These are phyloP conservation scores for Phytophthora pinifolia DNA, from an alignment of 352 stramenopile genomes.

Conservation along the genomic window DNA sequence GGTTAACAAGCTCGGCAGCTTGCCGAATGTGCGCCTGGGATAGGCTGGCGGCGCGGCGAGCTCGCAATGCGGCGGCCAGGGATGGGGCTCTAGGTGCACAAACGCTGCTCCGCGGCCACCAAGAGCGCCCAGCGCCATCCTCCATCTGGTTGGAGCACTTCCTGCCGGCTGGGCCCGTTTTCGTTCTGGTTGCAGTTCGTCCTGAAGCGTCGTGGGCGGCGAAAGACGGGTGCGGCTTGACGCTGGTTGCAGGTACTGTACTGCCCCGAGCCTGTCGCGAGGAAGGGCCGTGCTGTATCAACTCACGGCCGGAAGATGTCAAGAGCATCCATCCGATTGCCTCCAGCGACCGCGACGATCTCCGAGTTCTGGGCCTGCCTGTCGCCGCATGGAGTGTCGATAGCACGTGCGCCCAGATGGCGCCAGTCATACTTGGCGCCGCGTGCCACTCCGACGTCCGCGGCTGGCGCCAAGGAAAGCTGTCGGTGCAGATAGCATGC, in stretches of 20 bases:
- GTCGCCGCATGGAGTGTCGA: slow-evolving; percentile 21
- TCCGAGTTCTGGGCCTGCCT: no score
- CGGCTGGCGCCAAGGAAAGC: slow-evolving; percentile 21
- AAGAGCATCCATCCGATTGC: slow-evolving; percentile 24
- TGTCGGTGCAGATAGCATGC: no score
- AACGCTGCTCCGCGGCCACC: no score
- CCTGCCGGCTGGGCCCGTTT: slow-evolving; percentile 16
- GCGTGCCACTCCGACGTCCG: slow-evolving; percentile 12
- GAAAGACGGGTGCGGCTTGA: slow-evolving; percentile 2
- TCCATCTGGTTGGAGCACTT: slow-evolving; percentile 24
- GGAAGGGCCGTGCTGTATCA: slow-evolving; percentile 3
- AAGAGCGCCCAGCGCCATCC: slow-evolving; percentile 10
- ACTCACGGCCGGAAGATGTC: slow-evolving; percentile 16
- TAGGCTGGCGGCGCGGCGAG: slow-evolving; percentile 20
- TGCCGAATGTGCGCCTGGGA: slow-evolving; percentile 8
- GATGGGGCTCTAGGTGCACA: slow-evolving; percentile 32
- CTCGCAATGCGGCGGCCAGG: slow-evolving; percentile 20
- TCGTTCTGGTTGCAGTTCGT: slow-evolving; percentile 32
- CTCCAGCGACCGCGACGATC: no score
- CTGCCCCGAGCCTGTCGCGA: background rate
- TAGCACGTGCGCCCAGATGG: slow-evolving; percentile 29
- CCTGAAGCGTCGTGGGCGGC: background rate
- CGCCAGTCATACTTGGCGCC: slow-evolving; percentile 13
- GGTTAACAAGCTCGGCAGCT: no score
- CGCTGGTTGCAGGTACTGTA: no score